Base-by-base conservation (phyloP, 176 grass and related monocot genomes). In the Puccinellia tenuiflora region DNA sequence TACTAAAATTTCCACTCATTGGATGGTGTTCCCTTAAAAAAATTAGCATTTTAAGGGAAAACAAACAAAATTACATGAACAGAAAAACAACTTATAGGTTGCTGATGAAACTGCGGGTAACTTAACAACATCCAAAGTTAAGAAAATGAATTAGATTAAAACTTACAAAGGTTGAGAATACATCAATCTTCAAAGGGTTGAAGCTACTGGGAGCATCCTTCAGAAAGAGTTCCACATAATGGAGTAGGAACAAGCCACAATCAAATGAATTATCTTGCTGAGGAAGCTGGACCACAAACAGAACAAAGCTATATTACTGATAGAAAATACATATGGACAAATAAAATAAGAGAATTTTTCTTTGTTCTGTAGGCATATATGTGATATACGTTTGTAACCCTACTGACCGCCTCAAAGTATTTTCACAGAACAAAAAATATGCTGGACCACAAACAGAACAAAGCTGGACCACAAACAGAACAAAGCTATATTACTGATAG, bases 241-340 rank as follows among this genome's bases (percentile, higher is more conserved):
- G 93, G 77, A 99, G 93, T 69, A 99, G 75, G 79, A 96, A 99
- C 67, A 99, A 81, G 46, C 97, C 97, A 10, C 97, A 99, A 61
- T 99, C 97, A 87, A 89, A 99, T 75, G 91, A 96, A 84, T 99
- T 99, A 77, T 99, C 97, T 82, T 99, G 97, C 82, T 99, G 97
- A 45, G 97, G 97, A 51, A 96, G 83, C 97, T 99, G 82, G 25
- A 87, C 21, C 55, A 82, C 29, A 82, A 79, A 92, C 24, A 56
- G 17, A 88, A 64, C 42, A 82, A 21, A 75, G 64, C 25, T 76
- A 62, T 26, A 74, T 83, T 50, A 86, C 11, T 67, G 29, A 76
- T 20, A 2, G 25, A 43, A 75, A 54, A 80, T 38, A 73, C 1
- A 48, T 18, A 73, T 9, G 46, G 18, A 79, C 13, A 81, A 48